Conservation (phyloP, 2,329 filamentous ascomycete species). For the Calonectria pseudoreteaudii region DNA sequence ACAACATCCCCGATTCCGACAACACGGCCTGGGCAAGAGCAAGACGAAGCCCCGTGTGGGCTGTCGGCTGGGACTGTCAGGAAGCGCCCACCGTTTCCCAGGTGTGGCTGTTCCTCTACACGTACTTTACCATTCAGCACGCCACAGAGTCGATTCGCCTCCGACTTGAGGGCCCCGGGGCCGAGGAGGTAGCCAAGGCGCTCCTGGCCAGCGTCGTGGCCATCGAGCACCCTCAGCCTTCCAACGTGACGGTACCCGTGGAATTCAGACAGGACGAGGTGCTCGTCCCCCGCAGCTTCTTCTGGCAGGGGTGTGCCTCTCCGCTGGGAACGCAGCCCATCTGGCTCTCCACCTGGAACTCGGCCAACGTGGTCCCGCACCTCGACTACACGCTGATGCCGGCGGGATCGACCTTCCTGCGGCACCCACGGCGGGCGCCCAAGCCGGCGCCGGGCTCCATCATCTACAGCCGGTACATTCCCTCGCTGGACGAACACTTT, state of each 20-base stretch:
- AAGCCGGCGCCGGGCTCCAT: conserved; percentile 76
- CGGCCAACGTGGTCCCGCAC: conserved; percentile 50
- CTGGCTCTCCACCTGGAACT: conserved; percentile 63
- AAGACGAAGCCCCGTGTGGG: conserved; percentile 58
- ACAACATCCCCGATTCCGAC: conserved; percentile 40
- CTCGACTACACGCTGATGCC: conserved; percentile 48
- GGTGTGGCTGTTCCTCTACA: conserved; percentile 62
- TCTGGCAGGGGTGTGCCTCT: conserved; percentile 76
- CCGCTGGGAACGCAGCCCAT: conserved; percentile 71
- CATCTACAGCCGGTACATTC: conserved; percentile 81
- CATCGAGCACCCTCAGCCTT: conserved; percentile 55
- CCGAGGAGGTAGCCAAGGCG: conserved; percentile 40
- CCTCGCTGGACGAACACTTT: conserved; percentile 78
- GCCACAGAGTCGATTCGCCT: conserved; percentile 39
- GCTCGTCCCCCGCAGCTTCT: conserved; percentile 62
- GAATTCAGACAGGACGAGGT: conserved; percentile 45
- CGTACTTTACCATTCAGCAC: conserved; percentile 53
- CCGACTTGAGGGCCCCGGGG: conserved; percentile 32
- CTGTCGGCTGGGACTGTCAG: conserved; percentile 53
- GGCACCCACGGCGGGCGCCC: conserved; percentile 74
- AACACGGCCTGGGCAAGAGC: conserved; percentile 63
- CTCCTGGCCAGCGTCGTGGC: conserved; percentile 53
- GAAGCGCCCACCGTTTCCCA: conserved; percentile 56
- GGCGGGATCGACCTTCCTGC: conserved; percentile 50
- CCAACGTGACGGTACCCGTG: conserved; percentile 44